These are phyloP conservation scores for Plectosphaerella sp. DNA, from an alignment of 2,329 filamentous ascomycete genomes.

Conservation along the genomic window DNA sequence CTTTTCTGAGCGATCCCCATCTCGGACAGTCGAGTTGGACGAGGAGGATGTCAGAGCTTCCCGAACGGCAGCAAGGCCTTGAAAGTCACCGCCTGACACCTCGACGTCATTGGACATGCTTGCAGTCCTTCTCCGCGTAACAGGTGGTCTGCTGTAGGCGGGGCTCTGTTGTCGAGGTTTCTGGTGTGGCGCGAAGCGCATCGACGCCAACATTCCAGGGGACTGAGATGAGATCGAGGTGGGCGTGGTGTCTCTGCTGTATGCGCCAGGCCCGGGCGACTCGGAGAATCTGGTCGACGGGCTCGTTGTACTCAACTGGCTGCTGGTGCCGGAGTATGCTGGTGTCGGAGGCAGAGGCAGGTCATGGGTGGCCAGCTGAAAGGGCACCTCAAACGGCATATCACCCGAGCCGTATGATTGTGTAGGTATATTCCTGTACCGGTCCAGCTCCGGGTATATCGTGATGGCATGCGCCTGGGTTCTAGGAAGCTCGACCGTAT, in stretches of 20 bases:
- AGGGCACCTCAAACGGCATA: conserved; percentile 41
- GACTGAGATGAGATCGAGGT: conserved; percentile 76
- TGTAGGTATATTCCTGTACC: conserved; percentile 45
- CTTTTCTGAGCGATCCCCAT: conserved; percentile 31
- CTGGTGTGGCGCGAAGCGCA: conserved; percentile 39
- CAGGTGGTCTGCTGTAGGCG: conserved; percentile 51
- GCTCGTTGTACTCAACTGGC: conserved; percentile 54
- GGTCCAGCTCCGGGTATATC: conserved; percentile 57
- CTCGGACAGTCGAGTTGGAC: conserved; percentile 63
- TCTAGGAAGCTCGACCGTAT: conserved; percentile 34
- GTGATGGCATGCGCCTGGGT: conserved; percentile 34
- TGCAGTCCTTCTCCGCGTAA: conserved; percentile 53
- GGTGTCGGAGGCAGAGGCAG: conserved; percentile 60
- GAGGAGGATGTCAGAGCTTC: conserved; percentile 71
- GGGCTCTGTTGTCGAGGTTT: conserved; percentile 48
- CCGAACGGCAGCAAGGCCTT: conserved; percentile 60
- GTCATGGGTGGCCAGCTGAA: conserved; percentile 58
- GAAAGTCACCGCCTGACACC: conserved; percentile 39
- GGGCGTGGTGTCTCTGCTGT: conserved; percentile 74
- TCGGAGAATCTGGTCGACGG: conserved; percentile 73
- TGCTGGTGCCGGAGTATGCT: conserved; percentile 54
- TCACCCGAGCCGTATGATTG: conserved; percentile 28
- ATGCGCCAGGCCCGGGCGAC: conserved; percentile 63
- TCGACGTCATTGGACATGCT: conserved; percentile 50
- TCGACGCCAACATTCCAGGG: conserved; percentile 52